Conservation (phyloP, 257 asterid species). For the Solanum chilense region DNA sequence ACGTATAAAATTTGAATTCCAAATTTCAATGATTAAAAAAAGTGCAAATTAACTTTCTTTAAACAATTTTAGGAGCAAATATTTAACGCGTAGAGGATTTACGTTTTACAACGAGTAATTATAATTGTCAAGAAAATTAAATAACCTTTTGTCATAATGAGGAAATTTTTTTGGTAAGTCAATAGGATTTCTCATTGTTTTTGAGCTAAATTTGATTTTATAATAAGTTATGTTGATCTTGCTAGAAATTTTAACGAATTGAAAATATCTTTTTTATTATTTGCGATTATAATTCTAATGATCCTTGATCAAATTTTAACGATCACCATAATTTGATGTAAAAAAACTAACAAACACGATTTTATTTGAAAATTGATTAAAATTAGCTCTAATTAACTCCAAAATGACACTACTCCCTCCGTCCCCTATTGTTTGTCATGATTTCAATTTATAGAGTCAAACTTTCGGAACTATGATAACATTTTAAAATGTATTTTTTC, state of each 20-base stretch:
- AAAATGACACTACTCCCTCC: too few species aligned
- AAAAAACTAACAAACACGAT: too few species aligned
- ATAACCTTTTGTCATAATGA: background rate
- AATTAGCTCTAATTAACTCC: background rate
- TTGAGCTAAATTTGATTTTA: too few species aligned
- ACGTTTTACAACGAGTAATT: background rate
- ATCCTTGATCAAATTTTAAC: background rate
- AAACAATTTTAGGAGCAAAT: background rate
- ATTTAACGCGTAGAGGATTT: background rate
- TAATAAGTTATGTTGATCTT: background rate
- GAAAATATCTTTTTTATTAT: background rate
- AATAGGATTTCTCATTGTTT: background rate
- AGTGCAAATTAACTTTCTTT: too few species aligned
- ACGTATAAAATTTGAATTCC: background rate
- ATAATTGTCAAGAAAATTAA: background rate
- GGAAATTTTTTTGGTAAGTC: too few species aligned
- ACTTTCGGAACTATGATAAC: too few species aligned
- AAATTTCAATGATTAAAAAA: too few species aligned
- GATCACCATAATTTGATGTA: background rate
- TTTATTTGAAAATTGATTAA: background rate
- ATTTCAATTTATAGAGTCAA: too few species aligned
- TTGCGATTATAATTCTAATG: background rate
- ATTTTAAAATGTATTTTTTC: too few species aligned
- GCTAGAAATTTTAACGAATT: background rate
- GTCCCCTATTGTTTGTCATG: too few species aligned